These are phyloP conservation scores for Aquanectria penicillioides DNA, from an alignment of 2,329 filamentous ascomycete genomes.

Conservation along the genomic window DNA sequence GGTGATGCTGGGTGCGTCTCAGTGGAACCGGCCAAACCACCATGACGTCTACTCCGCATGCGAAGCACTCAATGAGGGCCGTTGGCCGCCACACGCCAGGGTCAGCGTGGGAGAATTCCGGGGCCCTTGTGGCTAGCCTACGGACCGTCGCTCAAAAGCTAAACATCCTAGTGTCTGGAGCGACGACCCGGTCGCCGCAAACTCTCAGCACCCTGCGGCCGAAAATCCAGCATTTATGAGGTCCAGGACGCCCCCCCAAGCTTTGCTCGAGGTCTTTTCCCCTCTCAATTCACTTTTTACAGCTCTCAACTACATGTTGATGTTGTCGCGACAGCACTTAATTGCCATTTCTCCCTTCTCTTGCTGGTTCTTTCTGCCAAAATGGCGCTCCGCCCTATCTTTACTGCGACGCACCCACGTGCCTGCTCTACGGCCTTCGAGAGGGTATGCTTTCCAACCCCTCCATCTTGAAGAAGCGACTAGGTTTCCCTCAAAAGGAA, in stretches of 20 bases:
- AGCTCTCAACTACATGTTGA: constrained; percentile 25
- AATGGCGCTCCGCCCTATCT: constrained; percentile 80
- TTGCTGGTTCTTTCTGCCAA: constrained; percentile 45
- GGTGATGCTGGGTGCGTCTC: constrained; percentile 20
- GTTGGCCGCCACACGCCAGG: constrained; percentile 34
- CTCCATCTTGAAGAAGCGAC: not conserved
- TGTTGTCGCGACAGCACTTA: constrained; percentile 40
- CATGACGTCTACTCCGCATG: constrained; percentile 42
- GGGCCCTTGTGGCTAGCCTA: constrained; percentile 30
- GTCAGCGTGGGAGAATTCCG: constrained; percentile 36
- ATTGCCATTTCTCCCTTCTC: constrained; percentile 42
- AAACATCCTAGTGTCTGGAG: constrained; percentile 31
- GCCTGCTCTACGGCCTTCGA: constrained; percentile 98
- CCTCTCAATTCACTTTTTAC: constrained; percentile 27
- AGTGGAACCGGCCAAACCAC: constrained; percentile 34
- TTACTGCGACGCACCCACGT: constrained; percentile 92
- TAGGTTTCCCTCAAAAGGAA: not conserved
- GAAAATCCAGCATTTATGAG: constrained; percentile 29
- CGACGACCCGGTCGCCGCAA: constrained; percentile 40
- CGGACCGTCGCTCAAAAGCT: constrained; percentile 41
- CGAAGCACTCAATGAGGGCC: constrained; percentile 38
- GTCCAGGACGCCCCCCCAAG: constrained; percentile 27
- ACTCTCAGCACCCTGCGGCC: constrained; percentile 25
- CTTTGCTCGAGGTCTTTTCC: constrained; percentile 11
- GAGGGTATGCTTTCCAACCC: constrained; percentile 67